Evolutionary conservation across 805 yeast genomes (phyloP).

Genomic region (Myxozyma udenii): DNA sequence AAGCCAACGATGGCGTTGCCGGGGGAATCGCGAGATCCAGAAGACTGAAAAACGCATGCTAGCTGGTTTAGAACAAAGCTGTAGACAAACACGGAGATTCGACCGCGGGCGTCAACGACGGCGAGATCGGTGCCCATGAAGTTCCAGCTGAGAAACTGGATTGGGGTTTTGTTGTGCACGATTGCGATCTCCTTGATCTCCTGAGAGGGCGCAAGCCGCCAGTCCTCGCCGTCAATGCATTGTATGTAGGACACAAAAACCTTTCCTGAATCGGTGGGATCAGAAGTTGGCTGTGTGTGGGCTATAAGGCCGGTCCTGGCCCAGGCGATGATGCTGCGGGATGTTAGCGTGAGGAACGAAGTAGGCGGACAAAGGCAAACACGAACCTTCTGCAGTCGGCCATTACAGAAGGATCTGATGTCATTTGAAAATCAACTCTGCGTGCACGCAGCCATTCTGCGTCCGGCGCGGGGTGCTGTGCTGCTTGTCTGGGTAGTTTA

Average conservation of each 20-base stretch:
- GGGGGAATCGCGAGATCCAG: conserved; percentile 23
- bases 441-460: no score
- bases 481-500: no score
- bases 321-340: conserved; percentile 26
- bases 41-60: conserved; percentile 30
- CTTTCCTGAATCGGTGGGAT: conserved; percentile 1
- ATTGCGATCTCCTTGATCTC: conserved; percentile 34
- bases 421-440: no score
- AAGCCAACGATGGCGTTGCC: conserved; percentile 46
- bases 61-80: conserved; percentile 32
- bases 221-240: conserved; percentile 67
- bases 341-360: background rate
- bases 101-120: conserved; percentile 68
- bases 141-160: conserved; percentile 63
- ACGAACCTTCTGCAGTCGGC: no score
- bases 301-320: conserved; percentile 30
- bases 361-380: no score
- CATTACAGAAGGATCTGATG: no score
- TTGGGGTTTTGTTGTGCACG: conserved; percentile 24
- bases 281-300: background rate
- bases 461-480: no score
- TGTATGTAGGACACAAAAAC: conserved; percentile 44
- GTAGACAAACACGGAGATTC: conserved; percentile 50
- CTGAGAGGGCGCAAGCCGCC: conserved; percentile 70
- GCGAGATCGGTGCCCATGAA: conserved; percentile 78